Evolutionary conservation across 2,329 filamentous ascomycete genomes (phyloP), one percentile per base, ranked within the genome.

Genomic region (Aspergillus novofumigatus): DNA sequence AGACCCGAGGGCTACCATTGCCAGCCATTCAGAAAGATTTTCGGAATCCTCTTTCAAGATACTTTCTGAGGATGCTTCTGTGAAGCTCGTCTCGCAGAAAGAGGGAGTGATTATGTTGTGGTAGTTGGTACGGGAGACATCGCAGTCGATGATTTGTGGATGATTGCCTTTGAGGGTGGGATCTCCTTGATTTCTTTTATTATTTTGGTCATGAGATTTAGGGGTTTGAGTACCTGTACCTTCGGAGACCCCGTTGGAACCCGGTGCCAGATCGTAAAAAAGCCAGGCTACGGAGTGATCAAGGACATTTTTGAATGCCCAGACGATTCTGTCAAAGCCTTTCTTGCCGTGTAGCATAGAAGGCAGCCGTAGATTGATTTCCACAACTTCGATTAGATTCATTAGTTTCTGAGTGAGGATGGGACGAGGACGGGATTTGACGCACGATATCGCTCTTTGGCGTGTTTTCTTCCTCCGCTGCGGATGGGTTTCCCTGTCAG

Each of bases 331-430:
- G 60, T 92, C 87, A 67, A 95, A 96, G 0, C 86, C 88, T 62
- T 89, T 92, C 71, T 91, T 94, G 3, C 92, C 92, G 54, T 86
- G 87, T 7, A 91, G 72, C 90, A 96, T 96, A 0, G 86, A 86
- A 0, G 86, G 83, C 4, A 81, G 78, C 20, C 87, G 83, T 28
- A 99, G 81, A 58, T 97, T 87, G 52, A 89, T 80, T 65, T 93
- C 85, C 49, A 97, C 83, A 28, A 87, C 90, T 94, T 55, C 51
- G 28, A 35, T 17, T 23, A 14, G 50, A 17, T 14, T 69, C 57
- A 67, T 62, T 48, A 17, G 44, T 17, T 49, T 9, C 10, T 44
- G 2, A 44, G n/a, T n/a, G 21, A 26, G 21, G 3, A 42, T 26
- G 29, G 44, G 25, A 7, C 35, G 49, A 29, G 21, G 29, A 23